phyloP scores from a whole-genome alignment of 2,329 filamentous ascomycete genomes.

The Xylaria digitata region DNA sequence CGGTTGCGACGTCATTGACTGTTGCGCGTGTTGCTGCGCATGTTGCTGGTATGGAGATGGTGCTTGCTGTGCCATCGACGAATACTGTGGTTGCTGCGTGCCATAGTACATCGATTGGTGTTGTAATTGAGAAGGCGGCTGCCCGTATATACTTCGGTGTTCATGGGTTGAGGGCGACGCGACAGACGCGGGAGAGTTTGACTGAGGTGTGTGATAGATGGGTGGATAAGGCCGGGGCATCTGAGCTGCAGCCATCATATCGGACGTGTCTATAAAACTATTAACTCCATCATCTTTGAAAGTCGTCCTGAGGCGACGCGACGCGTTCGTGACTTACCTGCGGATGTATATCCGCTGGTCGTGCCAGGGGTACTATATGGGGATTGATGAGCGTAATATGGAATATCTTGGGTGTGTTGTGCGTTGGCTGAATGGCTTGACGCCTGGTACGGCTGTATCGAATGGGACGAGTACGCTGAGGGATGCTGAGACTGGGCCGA shows the following conservation, averaged over 20 bases:
- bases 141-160: conserved; percentile 86
- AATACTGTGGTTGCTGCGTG: conserved; percentile 69
- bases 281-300: conserved; percentile 38
- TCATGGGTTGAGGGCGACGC: conserved; percentile 90
- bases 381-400: conserved; percentile 82
- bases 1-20: conserved; percentile 72
- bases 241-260: conserved; percentile 74
- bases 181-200: conserved; percentile 92
- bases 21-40: conserved; percentile 61
- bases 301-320: conserved; percentile 25
- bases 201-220: conserved; percentile 95
- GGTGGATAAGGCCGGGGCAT: conserved; percentile 87
- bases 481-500: conserved; percentile 70
- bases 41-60: conserved; percentile 72
- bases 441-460: conserved; percentile 75
- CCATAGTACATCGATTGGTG: conserved; percentile 84
- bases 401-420: conserved; percentile 74
- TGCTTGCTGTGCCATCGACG: conserved; percentile 73
- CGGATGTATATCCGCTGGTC: conserved; percentile 85
- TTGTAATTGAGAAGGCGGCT: conserved; percentile 80
- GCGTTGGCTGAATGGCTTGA: conserved; percentile 70
- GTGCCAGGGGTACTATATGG: conserved; percentile 86
- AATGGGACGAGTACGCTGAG: conserved; percentile 76
- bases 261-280: conserved; percentile 63
- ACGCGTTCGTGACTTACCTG: conserved; percentile 70